phyloP scores from a whole-genome alignment of 768 basidiomycete species.

The Mycena vitilis region DNA sequence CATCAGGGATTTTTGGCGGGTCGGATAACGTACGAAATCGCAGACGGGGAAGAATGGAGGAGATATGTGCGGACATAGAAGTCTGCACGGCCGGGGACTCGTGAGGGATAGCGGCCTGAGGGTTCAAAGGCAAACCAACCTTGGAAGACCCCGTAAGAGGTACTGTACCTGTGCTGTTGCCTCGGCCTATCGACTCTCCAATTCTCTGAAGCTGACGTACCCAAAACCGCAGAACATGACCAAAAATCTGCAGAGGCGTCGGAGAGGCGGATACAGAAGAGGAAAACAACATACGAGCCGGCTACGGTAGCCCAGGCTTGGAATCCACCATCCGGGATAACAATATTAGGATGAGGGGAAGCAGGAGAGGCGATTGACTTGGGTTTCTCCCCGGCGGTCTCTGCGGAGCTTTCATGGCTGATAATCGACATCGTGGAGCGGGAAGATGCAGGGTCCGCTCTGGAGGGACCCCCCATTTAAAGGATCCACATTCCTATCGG shows the following conservation, averaged over 20 bases:
- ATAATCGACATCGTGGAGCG: slow-evolving; percentile 7
- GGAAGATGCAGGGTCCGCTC: background rate
- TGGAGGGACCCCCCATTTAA: background rate
- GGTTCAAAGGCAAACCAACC: slow-evolving; percentile 35
- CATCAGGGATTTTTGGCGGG: background rate
- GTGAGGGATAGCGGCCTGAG: slow-evolving; percentile 38
- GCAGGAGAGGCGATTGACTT: background rate
- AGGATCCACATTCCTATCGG: slow-evolving; percentile 8
- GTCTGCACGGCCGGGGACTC: slow-evolving; percentile 46
- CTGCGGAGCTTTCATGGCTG: slow-evolving; percentile 12
- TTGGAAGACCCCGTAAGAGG: slow-evolving; percentile 51
- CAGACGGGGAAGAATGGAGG: slow-evolving; percentile 46
- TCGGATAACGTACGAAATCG: slow-evolving; percentile 47
- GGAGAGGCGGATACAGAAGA: background rate
- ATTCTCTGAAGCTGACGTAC: slow-evolving; percentile 35
- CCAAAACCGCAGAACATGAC: slow-evolving; percentile 60
- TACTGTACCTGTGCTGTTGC: slow-evolving; percentile 46
- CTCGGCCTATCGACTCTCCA: background rate
- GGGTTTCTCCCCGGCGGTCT: slow-evolving; percentile 5
- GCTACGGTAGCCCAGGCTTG: slow-evolving; percentile 37
- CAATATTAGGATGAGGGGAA: background rate
- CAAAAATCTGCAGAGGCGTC: slow-evolving; percentile 44
- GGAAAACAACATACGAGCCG: slow-evolving; percentile 29
- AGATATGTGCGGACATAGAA: slow-evolving; percentile 56
- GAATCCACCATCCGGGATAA: slow-evolving; percentile 34